phyloP scores from a whole-genome alignment of 148 eudicot genomes.

The Cornus kousa region DNA sequence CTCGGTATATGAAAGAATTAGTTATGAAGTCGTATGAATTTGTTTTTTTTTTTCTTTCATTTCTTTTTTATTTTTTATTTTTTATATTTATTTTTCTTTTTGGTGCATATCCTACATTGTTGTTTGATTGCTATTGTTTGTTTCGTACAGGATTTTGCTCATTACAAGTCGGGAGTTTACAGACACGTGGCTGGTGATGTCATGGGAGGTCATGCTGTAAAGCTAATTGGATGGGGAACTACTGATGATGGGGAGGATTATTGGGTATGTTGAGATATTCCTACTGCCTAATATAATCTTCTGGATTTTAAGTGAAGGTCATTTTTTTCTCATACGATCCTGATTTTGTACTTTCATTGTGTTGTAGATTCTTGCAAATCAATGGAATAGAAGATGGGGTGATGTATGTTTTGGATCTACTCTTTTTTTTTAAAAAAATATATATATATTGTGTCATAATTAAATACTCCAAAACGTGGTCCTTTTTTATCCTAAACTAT shows the following conservation, averaged over 20 bases:
- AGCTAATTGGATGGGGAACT: constrained; percentile 97
- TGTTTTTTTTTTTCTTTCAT: neutral
- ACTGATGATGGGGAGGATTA: constrained; percentile 82
- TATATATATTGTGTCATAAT: neutral
- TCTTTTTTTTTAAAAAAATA: neutral
- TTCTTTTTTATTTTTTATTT: neutral
- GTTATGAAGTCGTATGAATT: neutral
- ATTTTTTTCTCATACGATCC: neutral
- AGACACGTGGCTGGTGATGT: constrained; percentile 64
- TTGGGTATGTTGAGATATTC: constrained; percentile 52
- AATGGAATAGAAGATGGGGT: constrained; percentile 95
- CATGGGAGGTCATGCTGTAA: constrained; percentile 96
- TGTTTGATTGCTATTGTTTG: constrained; percentile 3
- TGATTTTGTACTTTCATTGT: constrained; percentile 11
- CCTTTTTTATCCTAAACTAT: neutral
- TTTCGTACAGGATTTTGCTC: constrained; percentile 76
- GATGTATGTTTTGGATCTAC: constrained; percentile 57
- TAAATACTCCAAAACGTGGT: neutral
- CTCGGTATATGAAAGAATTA: neutral
- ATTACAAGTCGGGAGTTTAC: constrained; percentile 92
- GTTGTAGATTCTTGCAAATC: constrained; percentile 86
- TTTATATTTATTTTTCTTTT: neutral
- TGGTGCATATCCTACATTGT: neutral
- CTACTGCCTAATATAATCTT: neutral
- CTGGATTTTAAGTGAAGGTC: neutral